A percentile compares a stretch with the other conserved stretches of the same genome.
These are phyloP conservation scores for Hanseniaspora valbyensis DNA, from an alignment of 805 yeast species.

Conservation along the genomic window DNA sequence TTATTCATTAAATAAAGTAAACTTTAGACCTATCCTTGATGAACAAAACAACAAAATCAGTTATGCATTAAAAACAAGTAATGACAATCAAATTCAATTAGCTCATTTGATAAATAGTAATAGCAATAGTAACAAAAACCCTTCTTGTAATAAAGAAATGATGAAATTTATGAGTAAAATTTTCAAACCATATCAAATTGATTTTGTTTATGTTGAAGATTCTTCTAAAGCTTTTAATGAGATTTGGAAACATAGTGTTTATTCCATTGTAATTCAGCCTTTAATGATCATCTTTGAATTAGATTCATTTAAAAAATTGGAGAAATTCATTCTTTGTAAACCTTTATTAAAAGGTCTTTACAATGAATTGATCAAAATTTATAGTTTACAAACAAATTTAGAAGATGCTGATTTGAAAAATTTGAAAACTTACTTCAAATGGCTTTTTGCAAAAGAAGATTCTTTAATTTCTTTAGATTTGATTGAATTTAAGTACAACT, in stretches of 20 bases:
- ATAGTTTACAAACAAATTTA: slow-evolving; percentile 31
- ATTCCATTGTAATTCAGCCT: slow-evolving; percentile 68
- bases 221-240: slow-evolving; percentile 53
- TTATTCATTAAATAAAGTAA: slow-evolving; percentile 19
- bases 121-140: slow-evolving; percentile 32
- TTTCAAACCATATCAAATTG: slow-evolving; percentile 30
- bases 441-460: slow-evolving; percentile 27
- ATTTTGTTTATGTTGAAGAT: slow-evolving; percentile 22
- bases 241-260: slow-evolving; percentile 68
- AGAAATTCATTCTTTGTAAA: slow-evolving; percentile 64
- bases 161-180: slow-evolving; percentile 38
- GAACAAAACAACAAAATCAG: slow-evolving; percentile 29
- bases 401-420: slow-evolving; percentile 40
- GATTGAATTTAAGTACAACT: slow-evolving; percentile 37
- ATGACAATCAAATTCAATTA: slow-evolving; percentile 32
- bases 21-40: slow-evolving; percentile 24
- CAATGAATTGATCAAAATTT: slow-evolving; percentile 59
- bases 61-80: slow-evolving; percentile 34
- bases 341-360: slow-evolving; percentile 75
- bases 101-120: slow-evolving; percentile 25
- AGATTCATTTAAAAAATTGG: slow-evolving; percentile 47
- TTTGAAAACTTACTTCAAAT: slow-evolving; percentile 47
- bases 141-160: slow-evolving; percentile 24
- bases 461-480: slow-evolving; percentile 32
- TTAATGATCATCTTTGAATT: slow-evolving; percentile 63